These are phyloP conservation scores for Cercospora sp. DNA, from an alignment of 2,329 filamentous ascomycete species.

Conservation along the genomic window DNA sequence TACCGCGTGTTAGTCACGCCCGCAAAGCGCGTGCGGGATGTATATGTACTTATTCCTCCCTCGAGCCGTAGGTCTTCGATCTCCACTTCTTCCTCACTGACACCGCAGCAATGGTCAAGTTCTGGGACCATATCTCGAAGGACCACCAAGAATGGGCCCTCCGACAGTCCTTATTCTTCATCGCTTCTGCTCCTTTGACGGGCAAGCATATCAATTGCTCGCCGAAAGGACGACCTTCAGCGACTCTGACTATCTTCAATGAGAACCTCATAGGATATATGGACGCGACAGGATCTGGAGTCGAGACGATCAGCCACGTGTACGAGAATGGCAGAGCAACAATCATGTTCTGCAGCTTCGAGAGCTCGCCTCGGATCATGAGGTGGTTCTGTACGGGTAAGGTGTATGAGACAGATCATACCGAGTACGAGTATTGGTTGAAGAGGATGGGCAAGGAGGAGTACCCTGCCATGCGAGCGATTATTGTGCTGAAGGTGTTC, in stretches of 20 bases:
- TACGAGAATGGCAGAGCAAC: conserved; percentile 76
- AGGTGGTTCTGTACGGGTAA: conserved; percentile 62
- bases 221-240: conserved; percentile 67
- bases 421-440: conserved; percentile 50
- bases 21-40: neutral
- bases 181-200: conserved; percentile 68
- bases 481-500: conserved; percentile 63
- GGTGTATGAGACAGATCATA: conserved; percentile 62
- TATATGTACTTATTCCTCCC: neutral
- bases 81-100: neutral
- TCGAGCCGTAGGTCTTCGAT: neutral
- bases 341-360: conserved; percentile 72
- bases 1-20: neutral
- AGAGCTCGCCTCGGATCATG: conserved; percentile 60
- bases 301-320: conserved; percentile 73
- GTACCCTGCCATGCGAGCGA: conserved; percentile 57
- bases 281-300: conserved; percentile 73
- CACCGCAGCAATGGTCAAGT: conserved; percentile 56
- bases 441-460: conserved; percentile 38
- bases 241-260: conserved; percentile 63
- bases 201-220: conserved; percentile 73
- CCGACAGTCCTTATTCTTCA: conserved; percentile 72
- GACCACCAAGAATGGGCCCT: conserved; percentile 65
- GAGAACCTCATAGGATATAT: conserved; percentile 67
- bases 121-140: conserved; percentile 56